Evolutionary conservation across 1,139 yeast genomes (phyloP), one percentile per base, ranked within the genome.

Genomic region (Meyerozyma carpophila): DNA sequence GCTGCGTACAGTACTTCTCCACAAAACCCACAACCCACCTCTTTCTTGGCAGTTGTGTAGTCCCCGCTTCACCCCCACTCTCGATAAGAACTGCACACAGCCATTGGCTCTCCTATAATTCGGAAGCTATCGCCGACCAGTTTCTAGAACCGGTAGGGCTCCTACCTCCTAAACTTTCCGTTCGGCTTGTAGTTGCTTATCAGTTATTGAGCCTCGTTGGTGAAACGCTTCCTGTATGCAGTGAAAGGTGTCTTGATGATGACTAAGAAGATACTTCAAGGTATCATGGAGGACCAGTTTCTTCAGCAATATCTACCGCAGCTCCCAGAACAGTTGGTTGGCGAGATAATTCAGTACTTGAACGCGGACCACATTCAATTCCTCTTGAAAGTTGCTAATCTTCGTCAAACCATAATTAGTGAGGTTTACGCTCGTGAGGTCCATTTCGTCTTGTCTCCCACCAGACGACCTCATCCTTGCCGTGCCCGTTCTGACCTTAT

Each of bases 361-460:
- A 62, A 70, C 3, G 46, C 54, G 5, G 62, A 58, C 5, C 54
- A 60, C 44, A 50, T 68, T 40, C 57, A 66, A 24, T 52, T 65
- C 24, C 44, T 39, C 14, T 44, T 51, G 27, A 41, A 46, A 40
- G 55, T 50, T 42, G 57, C 54, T 13, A 41, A 32, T 11, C 46
- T 55, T 31, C 59, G 69, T 41, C 41, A 44, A 11, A 43, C 62
- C 11, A 54, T 68, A n/a, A 53, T 63, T 4, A 54, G 59, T 3
- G 57, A 55, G 26, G 65, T 56, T 49, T 70, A 56, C 46, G 43
- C 54, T 34, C 56, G 57, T 36, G 73, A 68, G 37, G 32, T 69
- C 8, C 74, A 68, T 42, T 61, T 69, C 37, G 54, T 66, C 3
- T 54, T 68, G 10, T 56, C 67, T 10, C 73, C 73, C 1, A 57